A percentile compares a stretch with the other conserved stretches of the same genome.
phyloP scores from a whole-genome alignment of 768 basidiomycete genomes.

The Coprinopsis strossmayeri region DNA sequence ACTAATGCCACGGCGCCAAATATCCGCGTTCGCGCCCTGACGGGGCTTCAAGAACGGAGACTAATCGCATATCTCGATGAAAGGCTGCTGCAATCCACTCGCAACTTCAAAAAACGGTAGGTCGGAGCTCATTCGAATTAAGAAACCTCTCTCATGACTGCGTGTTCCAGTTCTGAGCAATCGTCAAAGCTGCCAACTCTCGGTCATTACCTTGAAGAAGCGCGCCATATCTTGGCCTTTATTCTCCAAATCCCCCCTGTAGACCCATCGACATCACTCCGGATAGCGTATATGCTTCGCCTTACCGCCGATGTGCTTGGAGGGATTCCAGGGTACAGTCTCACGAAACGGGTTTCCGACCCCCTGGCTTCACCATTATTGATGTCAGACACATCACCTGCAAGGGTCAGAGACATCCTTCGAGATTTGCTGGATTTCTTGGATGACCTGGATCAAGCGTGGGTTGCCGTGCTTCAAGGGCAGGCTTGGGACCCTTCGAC shows the following conservation, averaged over 20 bases:
- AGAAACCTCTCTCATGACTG: background rate
- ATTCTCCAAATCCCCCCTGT: conserved; percentile 72
- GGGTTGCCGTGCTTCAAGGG: conserved; percentile 57
- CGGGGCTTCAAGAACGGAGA: conserved; percentile 54
- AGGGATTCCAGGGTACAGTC: conserved; percentile 54
- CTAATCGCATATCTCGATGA: conserved; percentile 62
- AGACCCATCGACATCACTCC: conserved; percentile 61
- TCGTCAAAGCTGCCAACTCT: conserved; percentile 53
- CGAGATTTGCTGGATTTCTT: conserved; percentile 57
- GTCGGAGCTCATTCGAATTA: conserved; percentile 15
- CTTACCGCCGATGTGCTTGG: conserved; percentile 62
- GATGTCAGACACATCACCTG: background rate
- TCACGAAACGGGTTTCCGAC: conserved; percentile 21
- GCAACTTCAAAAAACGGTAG: conserved; percentile 72
- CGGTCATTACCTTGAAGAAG: conserved; percentile 49
- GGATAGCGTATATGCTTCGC: conserved; percentile 62
- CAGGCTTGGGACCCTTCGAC: conserved; percentile 60
- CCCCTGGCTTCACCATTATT: conserved; percentile 19
- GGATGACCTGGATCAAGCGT: conserved; percentile 69
- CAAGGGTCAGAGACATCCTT: conserved; percentile 18
- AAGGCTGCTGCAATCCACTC: conserved; percentile 55
- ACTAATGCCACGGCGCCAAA: background rate
- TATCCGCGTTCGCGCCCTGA: conserved; percentile 29
- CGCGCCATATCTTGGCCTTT: conserved; percentile 49
- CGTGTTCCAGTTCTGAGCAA: conserved; percentile 35